Evolutionary conservation across 352 stramenopile species (phyloP), one percentile per base, ranked within the genome.

Genomic region (Globisporangium middletonii): DNA sequence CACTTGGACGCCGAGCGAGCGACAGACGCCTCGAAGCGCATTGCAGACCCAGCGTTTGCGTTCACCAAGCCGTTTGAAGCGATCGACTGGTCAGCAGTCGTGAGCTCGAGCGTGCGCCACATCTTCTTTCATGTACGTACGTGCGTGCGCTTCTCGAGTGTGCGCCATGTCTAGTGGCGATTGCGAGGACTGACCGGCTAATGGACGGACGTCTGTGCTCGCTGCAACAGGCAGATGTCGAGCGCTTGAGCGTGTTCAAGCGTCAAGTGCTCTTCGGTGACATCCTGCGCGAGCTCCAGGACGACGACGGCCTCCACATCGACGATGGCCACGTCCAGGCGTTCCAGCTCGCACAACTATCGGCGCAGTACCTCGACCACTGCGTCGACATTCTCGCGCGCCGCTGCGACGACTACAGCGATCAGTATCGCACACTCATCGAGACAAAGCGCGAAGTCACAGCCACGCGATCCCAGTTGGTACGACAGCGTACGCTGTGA

Each of bases 321-420:
- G 57, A 91, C 30, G 67, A 84, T 13, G 64, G 61, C 26, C 64
- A 87, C 19, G 37, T 79, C 6, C 45, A 61, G 13, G 78, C 83
- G 1, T 89, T 91, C 50, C 71, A 72, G 38, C 18, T 79, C 42
- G 73, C 64, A 8, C 80, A 91, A 47, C 72, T 83, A 16, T 84
- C 83, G 9, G 73, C 75, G 1, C 83, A 92, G 57, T 92, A 92
- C 60, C 57, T 92, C 2, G 68, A 78, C 18, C 69, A 85, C 19
- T 92, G 83, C 42, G 67, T 88, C 1, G 51, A 72, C 26, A 69
- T 61, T 4, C 61, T 92, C 6, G 57, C 66, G 0, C 23, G 55
- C 18, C 67, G 83, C 0, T 57, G 68, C 16, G 50, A 79, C 30
- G 63, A 72, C 0, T 89, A 91, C 51, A 67, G 60, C 15, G 55